A percentile compares a stretch with the other conserved stretches of the same genome.
phyloP scores from a whole-genome alignment of 345 rosid species.

The Ceriops zippeliana region DNA sequence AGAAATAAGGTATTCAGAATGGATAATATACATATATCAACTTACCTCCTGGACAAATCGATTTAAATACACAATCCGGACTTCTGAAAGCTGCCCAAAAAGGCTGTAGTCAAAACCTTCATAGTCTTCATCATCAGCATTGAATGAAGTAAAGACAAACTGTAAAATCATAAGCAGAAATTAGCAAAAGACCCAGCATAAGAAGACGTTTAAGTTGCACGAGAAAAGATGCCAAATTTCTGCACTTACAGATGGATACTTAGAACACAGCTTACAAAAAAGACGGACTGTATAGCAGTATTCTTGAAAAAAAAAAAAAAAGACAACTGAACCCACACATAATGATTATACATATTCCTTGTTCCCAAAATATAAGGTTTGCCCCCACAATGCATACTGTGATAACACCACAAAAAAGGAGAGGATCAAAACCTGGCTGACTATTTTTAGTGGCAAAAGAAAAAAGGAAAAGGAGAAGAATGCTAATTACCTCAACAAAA shows the following conservation, averaged over 20 bases:
- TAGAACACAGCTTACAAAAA: background rate
- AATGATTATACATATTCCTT: no score
- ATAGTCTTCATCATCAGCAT: constrained; percentile 74
- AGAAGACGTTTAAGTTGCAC: background rate
- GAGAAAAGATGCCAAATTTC: background rate
- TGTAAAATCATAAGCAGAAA: constrained; percentile 32
- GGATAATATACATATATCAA: background rate
- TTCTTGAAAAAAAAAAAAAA: no score
- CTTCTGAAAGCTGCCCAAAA: constrained; percentile 94
- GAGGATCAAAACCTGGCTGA: background rate
- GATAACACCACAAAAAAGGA: background rate
- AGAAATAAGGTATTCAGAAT: constrained; percentile 15
- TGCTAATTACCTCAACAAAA: constrained; percentile 71
- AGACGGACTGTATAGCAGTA: no score
- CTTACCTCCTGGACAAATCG: constrained; percentile 98
- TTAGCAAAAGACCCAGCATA: constrained; percentile 8
- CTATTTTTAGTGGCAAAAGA: background rate
- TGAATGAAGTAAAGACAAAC: constrained; percentile 86
- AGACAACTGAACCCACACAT: no score
- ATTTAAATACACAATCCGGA: constrained; percentile 85
- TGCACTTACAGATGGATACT: background rate
- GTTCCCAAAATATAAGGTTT: background rate
- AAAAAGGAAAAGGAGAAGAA: constrained; percentile 1
- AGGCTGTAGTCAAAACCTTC: constrained; percentile 87
- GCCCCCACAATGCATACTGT: background rate